Evolutionary conservation across 148 eudicot species (phyloP), one percentile per base, ranked within the genome.

Genomic region (Camellia japonica): DNA sequence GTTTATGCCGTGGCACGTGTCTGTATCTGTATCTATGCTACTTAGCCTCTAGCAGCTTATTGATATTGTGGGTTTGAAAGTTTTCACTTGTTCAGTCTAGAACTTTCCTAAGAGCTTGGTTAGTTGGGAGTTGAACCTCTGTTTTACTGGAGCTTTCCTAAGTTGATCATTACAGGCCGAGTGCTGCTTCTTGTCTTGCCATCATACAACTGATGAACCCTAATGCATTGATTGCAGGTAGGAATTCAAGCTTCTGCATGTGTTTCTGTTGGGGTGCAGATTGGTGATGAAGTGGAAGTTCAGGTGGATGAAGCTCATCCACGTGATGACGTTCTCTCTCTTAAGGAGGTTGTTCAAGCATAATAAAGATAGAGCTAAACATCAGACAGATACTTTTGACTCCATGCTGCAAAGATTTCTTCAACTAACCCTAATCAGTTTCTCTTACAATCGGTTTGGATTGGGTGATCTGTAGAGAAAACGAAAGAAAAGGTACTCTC

Each of bases 251-350:
- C 91, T 82, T 86, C 99, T n/a, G 90, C 86, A 1, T 85, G 87
- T 93, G 92, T 96, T 20, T 86, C 93, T 49, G 76, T 85, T 14
- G 98, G 99, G 69, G 90, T 87, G 61, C 89, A 91, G 74, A 76
- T 96, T 74, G 99, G 99, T 75, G 97, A 96, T 80, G 97, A 91
- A 86, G 95, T 96, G 60, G 78, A 84, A 71, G 90, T 96, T 67
- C 80, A 61, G 76, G 93, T 96, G 79, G 97, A 88, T 87, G 93
- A 86, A 80, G 93, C 97, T 75, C 88, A 90, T 81, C 98, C 99
- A 8, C 92, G 98, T 76, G 91, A 88, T 64, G 99, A 94, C 84
- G 62, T 80, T 83, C 86, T 96, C 73, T 82, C 86, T 44, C 87
- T 96, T 52, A 91, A 90, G 85, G 93, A 96, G 65, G 85, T 88